Conservation (phyloP, 305 asterid species). For the Salvia sclarea region DNA sequence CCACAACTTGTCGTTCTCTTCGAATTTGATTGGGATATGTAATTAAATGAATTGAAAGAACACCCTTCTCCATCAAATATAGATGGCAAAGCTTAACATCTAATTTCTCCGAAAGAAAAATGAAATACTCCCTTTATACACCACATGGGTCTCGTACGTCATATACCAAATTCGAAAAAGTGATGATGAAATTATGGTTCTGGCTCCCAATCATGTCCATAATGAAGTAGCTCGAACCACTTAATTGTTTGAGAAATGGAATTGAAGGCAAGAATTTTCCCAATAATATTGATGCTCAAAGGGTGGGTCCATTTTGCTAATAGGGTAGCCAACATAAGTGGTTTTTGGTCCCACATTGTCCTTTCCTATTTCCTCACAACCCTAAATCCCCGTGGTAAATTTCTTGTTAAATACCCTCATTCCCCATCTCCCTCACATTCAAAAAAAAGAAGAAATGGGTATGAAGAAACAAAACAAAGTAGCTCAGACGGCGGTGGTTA, state of each 20-base stretch:
- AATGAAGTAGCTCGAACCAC: too few relatives aligned
- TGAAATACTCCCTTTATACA: too few relatives aligned
- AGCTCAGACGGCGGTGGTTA: slow-evolving; percentile 51
- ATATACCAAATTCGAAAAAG: too few relatives aligned
- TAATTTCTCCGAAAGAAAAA: too few relatives aligned
- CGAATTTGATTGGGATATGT: too few relatives aligned
- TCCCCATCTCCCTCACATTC: slow-evolving; percentile 37
- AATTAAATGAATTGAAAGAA: too few relatives aligned
- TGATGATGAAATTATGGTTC: too few relatives aligned
- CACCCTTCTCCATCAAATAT: too few relatives aligned
- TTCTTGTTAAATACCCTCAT: slow-evolving; percentile 34
- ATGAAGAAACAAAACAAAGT: slow-evolving; percentile 39
- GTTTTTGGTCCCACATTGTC: slow-evolving; percentile 53
- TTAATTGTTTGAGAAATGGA: too few relatives aligned
- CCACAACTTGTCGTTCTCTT: background rate
- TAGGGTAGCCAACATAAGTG: slow-evolving; percentile 41
- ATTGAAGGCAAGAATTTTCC: background rate
- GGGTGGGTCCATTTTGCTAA: slow-evolving; percentile 50
- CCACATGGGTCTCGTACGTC: too few relatives aligned
- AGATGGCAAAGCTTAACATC: too few relatives aligned
- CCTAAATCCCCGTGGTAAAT: slow-evolving; percentile 58
- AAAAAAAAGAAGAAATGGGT: slow-evolving; percentile 15
- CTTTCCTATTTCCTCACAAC: slow-evolving; percentile 35
- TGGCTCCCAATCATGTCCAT: too few relatives aligned
- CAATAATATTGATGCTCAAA: background rate